Percentiles rank a stretch among this genome's conserved stretches.
Evolutionary conservation across 2,329 filamentous ascomycete genomes (phyloP).

Genomic region (Onygena corvina): DNA sequence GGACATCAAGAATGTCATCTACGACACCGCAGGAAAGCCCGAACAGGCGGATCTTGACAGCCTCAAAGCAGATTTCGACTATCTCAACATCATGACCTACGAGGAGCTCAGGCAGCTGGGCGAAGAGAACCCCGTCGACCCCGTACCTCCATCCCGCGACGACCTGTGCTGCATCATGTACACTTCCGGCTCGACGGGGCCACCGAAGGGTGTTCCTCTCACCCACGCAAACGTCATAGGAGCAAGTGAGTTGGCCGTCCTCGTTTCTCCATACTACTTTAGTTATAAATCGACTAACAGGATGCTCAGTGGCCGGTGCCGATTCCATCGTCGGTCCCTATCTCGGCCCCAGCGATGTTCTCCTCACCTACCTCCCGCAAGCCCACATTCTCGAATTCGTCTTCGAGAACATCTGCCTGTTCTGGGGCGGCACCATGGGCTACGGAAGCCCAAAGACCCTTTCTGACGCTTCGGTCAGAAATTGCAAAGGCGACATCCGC

Average conservation of each 20-base stretch:
- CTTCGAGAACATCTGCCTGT: constrained; percentile 82
- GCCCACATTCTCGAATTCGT: constrained; percentile 96
- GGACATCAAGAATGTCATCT: constrained; percentile 42
- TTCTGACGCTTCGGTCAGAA: constrained; percentile 71
- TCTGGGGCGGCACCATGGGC: constrained; percentile 81
- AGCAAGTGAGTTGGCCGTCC: constrained; percentile 46
- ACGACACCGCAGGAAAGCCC: constrained; percentile 41
- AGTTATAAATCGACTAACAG: neutral
- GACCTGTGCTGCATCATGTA: constrained; percentile 66
- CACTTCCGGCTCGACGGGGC: constrained; percentile 75
- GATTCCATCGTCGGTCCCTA: constrained; percentile 64
- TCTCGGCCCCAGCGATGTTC: constrained; percentile 62
- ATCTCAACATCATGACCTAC: constrained; percentile 41
- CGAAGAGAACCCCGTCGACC: constrained; percentile 54
- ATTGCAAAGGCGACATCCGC: constrained; percentile 86
- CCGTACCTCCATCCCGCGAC: constrained; percentile 55
- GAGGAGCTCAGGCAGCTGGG: constrained; percentile 40
- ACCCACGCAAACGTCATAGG: constrained; percentile 69
- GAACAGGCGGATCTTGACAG: constrained; percentile 40
- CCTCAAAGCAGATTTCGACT: constrained; percentile 39
- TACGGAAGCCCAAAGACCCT: constrained; percentile 80
- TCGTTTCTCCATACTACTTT: neutral
- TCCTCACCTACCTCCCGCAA: constrained; percentile 84
- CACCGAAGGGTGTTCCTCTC: constrained; percentile 73
- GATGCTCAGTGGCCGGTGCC: constrained; percentile 61